A percentile compares a stretch with the other conserved stretches of the same genome.
phyloP scores from a whole-genome alignment of 2,329 filamentous ascomycete species.

The Didymosphaeria variabile region DNA sequence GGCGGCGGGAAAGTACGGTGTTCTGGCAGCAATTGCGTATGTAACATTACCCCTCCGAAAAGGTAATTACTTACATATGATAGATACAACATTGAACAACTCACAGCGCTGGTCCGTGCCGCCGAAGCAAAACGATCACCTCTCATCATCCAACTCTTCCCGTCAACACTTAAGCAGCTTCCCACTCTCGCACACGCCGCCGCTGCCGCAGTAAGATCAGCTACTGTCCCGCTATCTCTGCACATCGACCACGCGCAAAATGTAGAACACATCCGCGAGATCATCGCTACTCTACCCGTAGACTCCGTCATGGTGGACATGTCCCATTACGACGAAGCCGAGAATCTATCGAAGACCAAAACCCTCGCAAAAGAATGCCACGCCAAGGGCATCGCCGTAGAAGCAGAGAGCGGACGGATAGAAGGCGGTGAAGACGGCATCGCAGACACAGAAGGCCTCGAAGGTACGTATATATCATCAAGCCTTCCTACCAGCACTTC shows the following conservation, averaged over 20 bases:
- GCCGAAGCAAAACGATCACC: constrained; percentile 47
- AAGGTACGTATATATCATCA: constrained; percentile 55
- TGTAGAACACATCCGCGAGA: constrained; percentile 53
- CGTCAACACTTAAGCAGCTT: constrained; percentile 74
- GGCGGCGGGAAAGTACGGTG: constrained; percentile 64
- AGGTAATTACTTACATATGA: constrained; percentile 2
- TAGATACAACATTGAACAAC: constrained; percentile 49
- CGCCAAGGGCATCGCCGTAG: constrained; percentile 70
- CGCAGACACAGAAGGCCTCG: constrained; percentile 69
- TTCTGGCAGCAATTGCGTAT: constrained; percentile 58
- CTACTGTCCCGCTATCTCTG: constrained; percentile 55
- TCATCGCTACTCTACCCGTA: constrained; percentile 63
- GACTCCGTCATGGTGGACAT: constrained; percentile 82
- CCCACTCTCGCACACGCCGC: constrained; percentile 57
- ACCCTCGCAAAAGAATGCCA: constrained; percentile 70
- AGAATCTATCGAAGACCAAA: constrained; percentile 71
- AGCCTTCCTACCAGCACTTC: no score
- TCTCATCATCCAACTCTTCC: constrained; percentile 49
- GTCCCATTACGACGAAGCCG: constrained; percentile 75
- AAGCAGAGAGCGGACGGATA: constrained; percentile 75
- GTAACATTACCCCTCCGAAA: not conserved
- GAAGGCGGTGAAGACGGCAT: constrained; percentile 79
- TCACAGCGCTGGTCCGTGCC: constrained; percentile 45
- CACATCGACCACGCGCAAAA: constrained; percentile 60
- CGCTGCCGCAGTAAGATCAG: constrained; percentile 52